Evolutionary conservation across 2,329 filamentous ascomycete genomes (phyloP).

Genomic region (Cryphonectria nitschkei): DNA sequence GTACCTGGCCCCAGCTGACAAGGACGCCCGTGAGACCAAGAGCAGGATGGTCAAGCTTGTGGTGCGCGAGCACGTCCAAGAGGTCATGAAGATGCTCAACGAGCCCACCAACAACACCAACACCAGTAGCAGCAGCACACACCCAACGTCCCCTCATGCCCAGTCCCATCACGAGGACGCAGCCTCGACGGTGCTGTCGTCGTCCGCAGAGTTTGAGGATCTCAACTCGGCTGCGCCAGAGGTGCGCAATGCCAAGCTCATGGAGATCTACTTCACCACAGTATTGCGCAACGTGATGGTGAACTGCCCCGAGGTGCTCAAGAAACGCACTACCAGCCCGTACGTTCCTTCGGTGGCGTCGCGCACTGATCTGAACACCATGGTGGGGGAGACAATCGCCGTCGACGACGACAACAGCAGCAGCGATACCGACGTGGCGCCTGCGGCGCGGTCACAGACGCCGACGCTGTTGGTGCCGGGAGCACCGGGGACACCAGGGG

Average conservation of each 20-base stretch:
- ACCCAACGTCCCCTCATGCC: background rate
- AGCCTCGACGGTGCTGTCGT: slow-evolving; percentile 20
- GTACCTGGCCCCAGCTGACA: slow-evolving; percentile 39
- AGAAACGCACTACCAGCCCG: slow-evolving; percentile 30
- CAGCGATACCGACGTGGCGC: slow-evolving; percentile 19
- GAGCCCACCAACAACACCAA: slow-evolving; percentile 31
- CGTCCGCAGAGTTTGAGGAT: slow-evolving; percentile 43
- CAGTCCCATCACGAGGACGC: slow-evolving; percentile 10
- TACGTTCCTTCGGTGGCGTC: slow-evolving; percentile 30
- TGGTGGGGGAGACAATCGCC: background rate
- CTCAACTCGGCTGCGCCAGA: slow-evolving; percentile 53
- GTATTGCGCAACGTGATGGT: slow-evolving; percentile 47
- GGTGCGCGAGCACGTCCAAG: slow-evolving; percentile 54
- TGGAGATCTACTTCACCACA: slow-evolving; percentile 55
- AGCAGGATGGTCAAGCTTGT: slow-evolving; percentile 49
- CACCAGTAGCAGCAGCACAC: slow-evolving; percentile 19
- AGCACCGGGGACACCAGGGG: slow-evolving; percentile 25
- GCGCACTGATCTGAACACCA: slow-evolving; percentile 17
- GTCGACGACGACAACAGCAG: slow-evolving; percentile 6
- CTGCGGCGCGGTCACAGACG: slow-evolving; percentile 17
- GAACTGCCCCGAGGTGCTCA: slow-evolving; percentile 38
- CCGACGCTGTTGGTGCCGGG: slow-evolving; percentile 15
- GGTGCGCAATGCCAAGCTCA: slow-evolving; percentile 53
- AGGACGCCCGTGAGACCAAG: slow-evolving; percentile 29
- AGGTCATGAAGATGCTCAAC: slow-evolving; percentile 52